Percentiles rank a stretch among this genome's conserved stretches.
Conservation (phyloP, 2,329 filamentous ascomycete genomes). For the Podosphaera xanthii region DNA sequence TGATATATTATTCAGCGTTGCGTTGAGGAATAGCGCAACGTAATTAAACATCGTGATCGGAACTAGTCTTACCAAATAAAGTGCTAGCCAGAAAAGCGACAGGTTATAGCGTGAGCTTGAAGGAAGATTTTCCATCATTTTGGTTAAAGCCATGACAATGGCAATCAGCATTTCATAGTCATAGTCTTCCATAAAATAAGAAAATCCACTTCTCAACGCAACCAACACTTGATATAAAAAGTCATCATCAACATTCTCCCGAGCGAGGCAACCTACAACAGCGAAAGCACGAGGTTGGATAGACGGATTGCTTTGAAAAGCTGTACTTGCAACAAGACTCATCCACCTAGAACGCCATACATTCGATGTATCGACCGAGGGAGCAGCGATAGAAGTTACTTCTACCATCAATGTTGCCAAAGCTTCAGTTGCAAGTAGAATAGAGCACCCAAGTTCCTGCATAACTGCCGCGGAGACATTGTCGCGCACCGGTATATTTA, state of each 20-base stretch:
- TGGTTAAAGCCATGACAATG: constrained; percentile 42
- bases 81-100: constrained; percentile 47
- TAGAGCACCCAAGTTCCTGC: constrained; percentile 24
- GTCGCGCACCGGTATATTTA: constrained; percentile 27
- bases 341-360: constrained; percentile 51
- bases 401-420: constrained; percentile 40
- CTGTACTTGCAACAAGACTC: constrained; percentile 48
- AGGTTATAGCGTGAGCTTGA: constrained; percentile 43
- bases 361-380: constrained; percentile 40
- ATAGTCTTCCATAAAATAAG: constrained; percentile 39
- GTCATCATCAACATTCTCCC: constrained; percentile 51
- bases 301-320: constrained; percentile 50
- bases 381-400: constrained; percentile 37
- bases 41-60: constrained; percentile 41
- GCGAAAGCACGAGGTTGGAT: constrained; percentile 47
- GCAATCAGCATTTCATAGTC: constrained; percentile 46
- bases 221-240: constrained; percentile 49
- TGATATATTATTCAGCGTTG: constrained; percentile 39
- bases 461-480: constrained; percentile 29
- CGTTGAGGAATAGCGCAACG: constrained; percentile 39
- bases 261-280: constrained; percentile 46
- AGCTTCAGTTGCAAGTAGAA: constrained; percentile 28
- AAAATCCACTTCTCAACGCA: constrained; percentile 38
- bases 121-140: constrained; percentile 48
- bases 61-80: constrained; percentile 41